These are phyloP conservation scores for Kwoniella shivajii DNA, from an alignment of 1,284 basidiomycete species.

Conservation along the genomic window DNA sequence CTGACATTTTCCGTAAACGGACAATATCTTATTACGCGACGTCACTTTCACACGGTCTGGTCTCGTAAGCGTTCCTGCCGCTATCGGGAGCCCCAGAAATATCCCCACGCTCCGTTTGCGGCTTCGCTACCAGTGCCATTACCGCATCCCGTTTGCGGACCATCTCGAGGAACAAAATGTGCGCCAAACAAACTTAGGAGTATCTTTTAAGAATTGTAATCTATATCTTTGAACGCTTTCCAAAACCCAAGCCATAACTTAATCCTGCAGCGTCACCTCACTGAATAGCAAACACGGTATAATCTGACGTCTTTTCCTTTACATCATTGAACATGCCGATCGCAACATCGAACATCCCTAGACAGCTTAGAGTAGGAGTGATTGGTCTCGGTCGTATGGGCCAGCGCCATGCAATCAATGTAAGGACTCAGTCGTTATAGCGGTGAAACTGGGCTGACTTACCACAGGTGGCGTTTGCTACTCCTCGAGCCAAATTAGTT, in stretches of 20 bases:
- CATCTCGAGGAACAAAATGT: no score
- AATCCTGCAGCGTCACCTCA: neutral
- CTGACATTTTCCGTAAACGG: no score
- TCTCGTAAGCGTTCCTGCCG: neutral
- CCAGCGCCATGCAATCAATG: conserved; percentile 18
- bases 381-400: conserved; percentile 29
- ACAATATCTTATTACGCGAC: no score
- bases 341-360: neutral
- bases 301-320: no score
- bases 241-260: neutral
- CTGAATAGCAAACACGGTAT: neutral
- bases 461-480: neutral
- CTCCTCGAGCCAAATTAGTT: conserved; percentile 23
- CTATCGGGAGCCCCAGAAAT: neutral
- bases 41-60: neutral
- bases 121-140: neutral
- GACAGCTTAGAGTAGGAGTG: conserved; percentile 13
- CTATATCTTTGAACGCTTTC: neutral
- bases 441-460: neutral
- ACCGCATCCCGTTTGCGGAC: neutral
- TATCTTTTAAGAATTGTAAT: neutral
- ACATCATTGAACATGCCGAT: neutral
- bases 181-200: no score
- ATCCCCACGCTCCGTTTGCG: neutral
- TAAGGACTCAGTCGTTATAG: neutral